Evolutionary conservation across 1,284 basidiomycete genomes (phyloP), one percentile per base, ranked within the genome.

Genomic region (Cronartium quercuum): DNA sequence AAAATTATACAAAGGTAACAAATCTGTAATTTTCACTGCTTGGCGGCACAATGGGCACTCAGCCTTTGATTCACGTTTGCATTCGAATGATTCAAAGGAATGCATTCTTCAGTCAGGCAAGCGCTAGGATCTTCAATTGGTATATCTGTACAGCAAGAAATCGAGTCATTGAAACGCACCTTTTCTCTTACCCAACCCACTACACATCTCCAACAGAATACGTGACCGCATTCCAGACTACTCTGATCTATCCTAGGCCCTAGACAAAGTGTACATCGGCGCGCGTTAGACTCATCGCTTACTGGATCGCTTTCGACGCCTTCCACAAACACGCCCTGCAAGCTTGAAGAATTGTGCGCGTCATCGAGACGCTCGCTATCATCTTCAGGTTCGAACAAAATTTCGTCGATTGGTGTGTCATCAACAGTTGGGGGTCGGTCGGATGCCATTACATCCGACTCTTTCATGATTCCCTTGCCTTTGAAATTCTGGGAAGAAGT

Each of bases 131-230:
- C 35, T 37, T 35, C 7, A 58, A 58, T 29, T 34, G 38, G 1
- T 10, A 68, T 37, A 6, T 12, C 18, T 15, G 7, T 6, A 55
- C n/a, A 3, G 21, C 44, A 55, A 44, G 18, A 9, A 7, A 40
- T 12, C 13, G 38, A 38, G 4, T 35, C 24, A 65, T 38, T 57
- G 10, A 58, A 21, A 35, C 71, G 21, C 37, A 75, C 71, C 55
- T 75, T 75, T 51, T 75, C 71, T 62, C 15, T 57, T 5, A 75
- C 65, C 71, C 71, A 75, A 47, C 64, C 42, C 6, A 75, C 37
- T 6, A 75, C 40, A 51, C 71, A 75, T 62, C 34, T 75, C 71
- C 71, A 75, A 34, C 71, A 75, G 40, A 75, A 75, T 44, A 75
- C 24, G 64, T 75, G 71, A 29, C 71, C 71, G 41, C 71, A 75